A percentile compares a stretch with the other conserved stretches of the same genome.
Evolutionary conservation across 331 rosid species (phyloP).

Genomic region (Erythrophleum ivorense): DNA sequence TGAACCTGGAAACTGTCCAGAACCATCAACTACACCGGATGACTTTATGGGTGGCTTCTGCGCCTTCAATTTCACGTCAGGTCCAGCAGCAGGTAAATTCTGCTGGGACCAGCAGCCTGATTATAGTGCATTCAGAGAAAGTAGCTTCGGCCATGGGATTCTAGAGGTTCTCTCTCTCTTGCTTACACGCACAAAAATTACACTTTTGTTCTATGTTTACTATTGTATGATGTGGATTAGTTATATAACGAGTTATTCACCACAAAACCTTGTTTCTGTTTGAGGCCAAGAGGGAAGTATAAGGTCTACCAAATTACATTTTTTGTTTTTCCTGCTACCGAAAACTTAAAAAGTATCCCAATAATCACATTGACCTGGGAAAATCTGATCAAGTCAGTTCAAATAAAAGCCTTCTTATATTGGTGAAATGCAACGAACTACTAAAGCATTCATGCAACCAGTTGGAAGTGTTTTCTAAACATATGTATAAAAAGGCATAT

Average conservation of each 20-base stretch:
- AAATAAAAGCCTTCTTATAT: too few species aligned
- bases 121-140: conserved; percentile 89
- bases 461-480: too few species aligned
- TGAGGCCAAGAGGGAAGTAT: too few species aligned
- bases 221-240: not conserved
- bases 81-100: conserved; percentile 90
- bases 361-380: too few species aligned
- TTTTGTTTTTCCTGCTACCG: too few species aligned
- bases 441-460: too few species aligned
- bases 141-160: conserved; percentile 97
- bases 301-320: too few species aligned
- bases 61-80: conserved; percentile 84
- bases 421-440: too few species aligned
- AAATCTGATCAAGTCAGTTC: too few species aligned
- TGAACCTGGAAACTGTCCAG: conserved; percentile 92
- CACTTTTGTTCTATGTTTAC: not conserved
- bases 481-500: too few species aligned
- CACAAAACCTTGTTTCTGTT: not conserved
- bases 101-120: conserved; percentile 95
- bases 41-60: conserved; percentile 67
- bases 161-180: conserved; percentile 66
- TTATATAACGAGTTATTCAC: not conserved
- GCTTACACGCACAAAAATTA: too few species aligned
- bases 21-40: conserved; percentile 69
- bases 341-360: too few species aligned